A percentile compares a stretch with the other conserved stretches of the same genome.
Evolutionary conservation across 1,284 basidiomycete species (phyloP).

Genomic region (Boletus sp.): DNA sequence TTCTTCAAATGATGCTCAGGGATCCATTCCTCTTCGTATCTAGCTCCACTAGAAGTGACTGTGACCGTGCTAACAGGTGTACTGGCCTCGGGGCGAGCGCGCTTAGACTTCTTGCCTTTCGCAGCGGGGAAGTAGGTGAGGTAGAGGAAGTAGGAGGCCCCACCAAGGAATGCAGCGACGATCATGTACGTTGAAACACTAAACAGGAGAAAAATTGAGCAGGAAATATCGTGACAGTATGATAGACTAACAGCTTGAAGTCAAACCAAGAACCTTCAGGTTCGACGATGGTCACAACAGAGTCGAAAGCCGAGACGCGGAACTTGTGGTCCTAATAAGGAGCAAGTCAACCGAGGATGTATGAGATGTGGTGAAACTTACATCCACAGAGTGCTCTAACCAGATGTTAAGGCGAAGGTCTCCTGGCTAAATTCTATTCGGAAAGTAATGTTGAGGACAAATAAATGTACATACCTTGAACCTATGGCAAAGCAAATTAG

Average conservation of each 20-base stretch:
- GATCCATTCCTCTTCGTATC: constrained; percentile 91
- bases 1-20: constrained; percentile 82
- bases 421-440: constrained; percentile 50
- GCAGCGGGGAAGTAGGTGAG: constrained; percentile 60
- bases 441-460: background rate
- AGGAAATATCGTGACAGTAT: background rate
- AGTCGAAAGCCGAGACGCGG: constrained; percentile 73
- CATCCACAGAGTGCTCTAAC: constrained; percentile 69
- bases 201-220: constrained; percentile 5
- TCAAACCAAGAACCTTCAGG: constrained; percentile 78
- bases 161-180: constrained; percentile 61
- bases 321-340: constrained; percentile 47
- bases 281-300: constrained; percentile 79
- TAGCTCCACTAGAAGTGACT: constrained; percentile 66
- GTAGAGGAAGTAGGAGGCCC: constrained; percentile 67
- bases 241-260: constrained; percentile 62
- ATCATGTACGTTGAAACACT: constrained; percentile 78
- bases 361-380: constrained; percentile 34
- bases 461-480: constrained; percentile 50
- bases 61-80: constrained; percentile 59
- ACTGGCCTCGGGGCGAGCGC: constrained; percentile 40
- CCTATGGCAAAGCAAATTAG: constrained; percentile 36
- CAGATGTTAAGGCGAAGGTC: constrained; percentile 77
- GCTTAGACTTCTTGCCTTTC: constrained; percentile 37
- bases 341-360: background rate